Conservation (phyloP, 1,284 basidiomycete genomes). For the Ustilago curta region DNA sequence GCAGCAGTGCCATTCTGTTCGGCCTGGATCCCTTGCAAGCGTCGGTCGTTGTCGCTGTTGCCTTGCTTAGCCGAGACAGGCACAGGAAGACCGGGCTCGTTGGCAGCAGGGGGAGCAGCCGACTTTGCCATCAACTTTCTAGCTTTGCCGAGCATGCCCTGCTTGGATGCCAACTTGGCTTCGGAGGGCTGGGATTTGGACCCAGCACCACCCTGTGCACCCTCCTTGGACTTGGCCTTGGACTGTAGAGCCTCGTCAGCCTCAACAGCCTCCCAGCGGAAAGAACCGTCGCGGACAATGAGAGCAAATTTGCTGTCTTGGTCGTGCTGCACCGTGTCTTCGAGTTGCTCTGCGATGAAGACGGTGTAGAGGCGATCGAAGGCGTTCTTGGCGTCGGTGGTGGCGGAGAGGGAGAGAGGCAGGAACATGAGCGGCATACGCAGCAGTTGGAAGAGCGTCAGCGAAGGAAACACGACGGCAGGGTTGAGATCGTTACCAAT, state of each 20-base stretch:
- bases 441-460: conserved; percentile 72
- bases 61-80: conserved; percentile 28
- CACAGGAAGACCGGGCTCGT: conserved; percentile 26
- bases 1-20: conserved; percentile 32
- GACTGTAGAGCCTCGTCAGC: conserved; percentile 35
- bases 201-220: conserved; percentile 12
- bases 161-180: conserved; percentile 5
- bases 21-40: conserved; percentile 40
- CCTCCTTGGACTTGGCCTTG: conserved; percentile 32
- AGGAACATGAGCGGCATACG: conserved; percentile 80
- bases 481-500: conserved; percentile 78
- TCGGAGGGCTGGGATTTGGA: background rate
- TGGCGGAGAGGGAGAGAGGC: conserved; percentile 65
- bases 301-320: conserved; percentile 55
- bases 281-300: conserved; percentile 41
- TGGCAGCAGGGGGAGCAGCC: conserved; percentile 27
- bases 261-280: conserved; percentile 59
- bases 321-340: conserved; percentile 79
- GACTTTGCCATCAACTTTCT: conserved; percentile 37
- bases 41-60: conserved; percentile 30
- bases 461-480: conserved; percentile 71
- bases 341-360: conserved; percentile 76
- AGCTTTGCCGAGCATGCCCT: conserved; percentile 38
- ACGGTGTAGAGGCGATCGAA: conserved; percentile 70
- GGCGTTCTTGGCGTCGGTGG: conserved; percentile 65